Percentiles rank a stretch among this genome's conserved stretches.
Evolutionary conservation across 441 rosid genomes (phyloP).

Genomic region (Euphorbia schlechtendalii): DNA sequence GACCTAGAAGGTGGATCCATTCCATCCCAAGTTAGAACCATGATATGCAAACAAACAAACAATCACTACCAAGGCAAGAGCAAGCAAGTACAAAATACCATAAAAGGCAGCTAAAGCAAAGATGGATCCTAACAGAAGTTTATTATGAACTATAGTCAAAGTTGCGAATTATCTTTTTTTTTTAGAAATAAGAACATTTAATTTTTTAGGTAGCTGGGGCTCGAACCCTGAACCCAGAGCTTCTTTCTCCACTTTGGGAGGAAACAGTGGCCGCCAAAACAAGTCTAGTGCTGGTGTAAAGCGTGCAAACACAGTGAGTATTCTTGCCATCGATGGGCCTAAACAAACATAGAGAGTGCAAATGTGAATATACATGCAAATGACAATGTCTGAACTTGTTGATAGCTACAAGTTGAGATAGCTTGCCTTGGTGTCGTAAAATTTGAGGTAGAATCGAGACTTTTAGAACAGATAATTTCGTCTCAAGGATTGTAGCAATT

Average conservation of each 20-base stretch:
- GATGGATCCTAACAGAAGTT: constrained; percentile 10
- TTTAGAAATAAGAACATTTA: too few relatives aligned
- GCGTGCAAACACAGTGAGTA: constrained; percentile 98
- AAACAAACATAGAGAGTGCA: constrained; percentile 54
- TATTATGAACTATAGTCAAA: too few relatives aligned
- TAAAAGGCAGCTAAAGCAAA: constrained; percentile 9
- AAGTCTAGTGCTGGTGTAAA: constrained; percentile 92
- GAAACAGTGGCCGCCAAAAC: too few relatives aligned
- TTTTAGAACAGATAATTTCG: constrained; percentile 74
- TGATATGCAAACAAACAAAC: constrained; percentile 28
- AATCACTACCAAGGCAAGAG: constrained; percentile 5
- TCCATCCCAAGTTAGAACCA: constrained; percentile 90
- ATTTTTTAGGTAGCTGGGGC: too few relatives aligned
- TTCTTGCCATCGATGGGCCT: constrained; percentile 94
- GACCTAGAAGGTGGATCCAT: constrained; percentile 66
- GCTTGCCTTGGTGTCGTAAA: constrained; percentile 83
- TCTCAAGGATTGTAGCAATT: constrained; percentile 61
- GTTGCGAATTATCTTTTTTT: too few relatives aligned
- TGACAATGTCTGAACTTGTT: constrained; percentile 22
- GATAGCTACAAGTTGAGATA: constrained; percentile 13
- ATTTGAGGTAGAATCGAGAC: constrained; percentile 76
- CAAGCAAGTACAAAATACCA: not conserved
- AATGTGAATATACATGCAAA: constrained; percentile 32
- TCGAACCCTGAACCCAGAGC: too few relatives aligned
- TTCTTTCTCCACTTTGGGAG: too few relatives aligned